Conservation (phyloP, 371 early-diverging fungal genomes). For the Sanchytrium tribonematis region DNA sequence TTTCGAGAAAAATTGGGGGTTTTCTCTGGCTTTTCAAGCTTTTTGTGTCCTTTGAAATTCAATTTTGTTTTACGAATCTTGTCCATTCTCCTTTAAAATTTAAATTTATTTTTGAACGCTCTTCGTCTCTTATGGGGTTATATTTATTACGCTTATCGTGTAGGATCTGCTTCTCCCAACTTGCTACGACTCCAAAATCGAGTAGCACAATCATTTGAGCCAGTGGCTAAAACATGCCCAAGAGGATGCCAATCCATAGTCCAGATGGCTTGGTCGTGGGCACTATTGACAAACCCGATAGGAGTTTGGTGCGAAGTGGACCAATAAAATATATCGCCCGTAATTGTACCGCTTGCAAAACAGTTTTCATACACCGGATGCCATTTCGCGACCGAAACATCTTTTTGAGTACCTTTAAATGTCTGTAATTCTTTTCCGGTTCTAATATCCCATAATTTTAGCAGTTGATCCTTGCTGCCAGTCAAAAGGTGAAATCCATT, state of each 20-base stretch:
- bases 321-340: conserved; percentile 84
- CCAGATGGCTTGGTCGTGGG: conserved; percentile 91
- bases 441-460: conserved; percentile 85
- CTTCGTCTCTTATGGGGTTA: too few species aligned
- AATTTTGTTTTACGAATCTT: too few species aligned
- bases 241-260: conserved; percentile 96
- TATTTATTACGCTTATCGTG: too few species aligned
- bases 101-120: too few species aligned
- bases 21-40: too few species aligned
- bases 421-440: conserved; percentile 77
- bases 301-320: conserved; percentile 25
- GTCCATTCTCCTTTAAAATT: too few species aligned
- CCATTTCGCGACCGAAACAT: conserved; percentile 72
- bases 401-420: conserved; percentile 74
- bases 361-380: conserved; percentile 79
- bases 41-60: too few species aligned
- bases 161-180: conserved; percentile 26
- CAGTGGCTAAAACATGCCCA: conserved; percentile 86
- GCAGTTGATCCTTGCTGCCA: conserved; percentile 77
- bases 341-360: conserved; percentile 79
- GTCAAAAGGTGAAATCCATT: conserved; percentile 93
- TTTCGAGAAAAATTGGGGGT: too few species aligned
- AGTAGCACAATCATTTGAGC: conserved; percentile 88
- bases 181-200: conserved; percentile 94
- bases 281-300: conserved; percentile 47